A percentile compares a stretch with the other conserved stretches of the same genome.
Conservation (phyloP, 192 early-diverging fungal species). For the Coemansia sp. region DNA sequence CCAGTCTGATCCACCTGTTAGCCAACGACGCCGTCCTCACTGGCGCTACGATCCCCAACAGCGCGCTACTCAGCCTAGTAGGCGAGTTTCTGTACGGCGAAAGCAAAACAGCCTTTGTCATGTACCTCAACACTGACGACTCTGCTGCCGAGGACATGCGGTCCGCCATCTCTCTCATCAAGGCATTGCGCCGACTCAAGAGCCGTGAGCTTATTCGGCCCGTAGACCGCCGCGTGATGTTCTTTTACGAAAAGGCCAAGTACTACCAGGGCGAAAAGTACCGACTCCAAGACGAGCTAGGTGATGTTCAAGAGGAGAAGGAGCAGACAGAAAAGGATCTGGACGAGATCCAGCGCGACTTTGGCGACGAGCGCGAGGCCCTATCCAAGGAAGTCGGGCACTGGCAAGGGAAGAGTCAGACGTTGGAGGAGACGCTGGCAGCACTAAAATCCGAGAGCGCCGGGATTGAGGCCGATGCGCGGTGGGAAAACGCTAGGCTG, state of each 20-base stretch:
- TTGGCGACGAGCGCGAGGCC: conserved; percentile 50
- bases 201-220: conserved; percentile 38
- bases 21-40: conserved; percentile 44
- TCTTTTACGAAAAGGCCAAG: conserved; percentile 57
- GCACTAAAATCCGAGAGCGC: conserved; percentile 26
- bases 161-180: conserved; percentile 28
- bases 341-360: conserved; percentile 53
- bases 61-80: conserved; percentile 28
- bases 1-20: conserved; percentile 38
- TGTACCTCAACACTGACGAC: conserved; percentile 43
- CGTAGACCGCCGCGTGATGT: conserved; percentile 49
- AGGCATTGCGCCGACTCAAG: conserved; percentile 42
- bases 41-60: conserved; percentile 34
- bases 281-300: conserved; percentile 48
- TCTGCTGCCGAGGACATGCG: conserved; percentile 14
- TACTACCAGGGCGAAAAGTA: conserved; percentile 58
- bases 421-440: conserved; percentile 38
- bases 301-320: conserved; percentile 32
- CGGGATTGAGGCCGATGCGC: conserved; percentile 42
- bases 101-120: conserved; percentile 51
- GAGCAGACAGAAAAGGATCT: conserved; percentile 52
- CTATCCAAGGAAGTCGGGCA: conserved; percentile 45
- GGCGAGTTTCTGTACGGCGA: conserved; percentile 50
- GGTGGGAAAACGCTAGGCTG: conserved; percentile 46
- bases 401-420: conserved; percentile 42